phyloP scores from a whole-genome alignment of 257 asterid species.

The Scutellaria minor region DNA sequence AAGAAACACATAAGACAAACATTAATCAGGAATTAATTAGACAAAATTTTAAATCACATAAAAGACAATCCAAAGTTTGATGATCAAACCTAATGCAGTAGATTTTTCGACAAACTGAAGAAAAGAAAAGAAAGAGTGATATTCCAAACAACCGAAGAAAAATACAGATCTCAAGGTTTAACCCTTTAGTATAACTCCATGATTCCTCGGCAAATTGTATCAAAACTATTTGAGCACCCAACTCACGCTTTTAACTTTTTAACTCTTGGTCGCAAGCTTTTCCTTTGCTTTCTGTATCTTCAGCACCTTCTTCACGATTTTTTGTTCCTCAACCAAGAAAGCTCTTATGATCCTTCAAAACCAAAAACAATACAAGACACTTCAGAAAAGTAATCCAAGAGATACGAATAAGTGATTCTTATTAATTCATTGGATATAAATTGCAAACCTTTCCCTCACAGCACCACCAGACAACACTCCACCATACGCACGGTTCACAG shows the following conservation, averaged over 20 bases:
- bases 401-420: background rate
- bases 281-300: conserved; percentile 64
- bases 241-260: conserved; percentile 5
- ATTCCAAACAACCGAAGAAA: conserved; percentile 31
- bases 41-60: conserved; percentile 35
- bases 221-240: conserved; percentile 33
- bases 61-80: conserved; percentile 30
- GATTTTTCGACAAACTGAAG: conserved; percentile 36
- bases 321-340: conserved; percentile 64
- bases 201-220: conserved; percentile 21
- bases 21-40: background rate
- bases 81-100: conserved; percentile 24
- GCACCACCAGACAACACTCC: conserved; percentile 64
- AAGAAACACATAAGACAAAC: background rate
- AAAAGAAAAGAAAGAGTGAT: conserved; percentile 17
- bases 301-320: conserved; percentile 66
- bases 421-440: background rate
- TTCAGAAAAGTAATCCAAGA: background rate
- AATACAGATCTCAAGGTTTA: conserved; percentile 26
- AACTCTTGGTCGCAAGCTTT: conserved; percentile 53
- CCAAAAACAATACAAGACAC: background rate
- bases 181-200: conserved; percentile 34
- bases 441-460: conserved; percentile 56
- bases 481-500: conserved; percentile 65
- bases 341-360: conserved; percentile 55